Base-by-base conservation (phyloP, 1,284 basidiomycete genomes). In the Tetrapyrgos nigripes region DNA sequence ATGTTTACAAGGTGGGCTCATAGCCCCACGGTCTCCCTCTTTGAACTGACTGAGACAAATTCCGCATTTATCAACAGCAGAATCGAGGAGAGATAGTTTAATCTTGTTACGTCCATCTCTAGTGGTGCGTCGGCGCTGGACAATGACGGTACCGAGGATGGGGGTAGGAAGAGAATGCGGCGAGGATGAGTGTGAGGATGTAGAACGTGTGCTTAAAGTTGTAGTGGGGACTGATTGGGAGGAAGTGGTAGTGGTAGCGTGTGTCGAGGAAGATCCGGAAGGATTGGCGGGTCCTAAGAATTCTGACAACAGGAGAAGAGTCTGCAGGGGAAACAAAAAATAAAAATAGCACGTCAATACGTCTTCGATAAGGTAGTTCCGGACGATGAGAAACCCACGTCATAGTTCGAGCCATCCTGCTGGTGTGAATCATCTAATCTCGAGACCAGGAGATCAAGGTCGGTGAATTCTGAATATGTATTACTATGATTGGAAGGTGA, bases 11-110 rank as follows among this genome's bases (percentile, higher is more conserved):
- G 70, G 73, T 17, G 83, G 83, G 2, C 87, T 81, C 66, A 92
- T 70, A 51, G 84, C 84, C 2, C 84, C 91, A 13, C 80, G 82
- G 59, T 77, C 76, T 5, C 76, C 82, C 13, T 82, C 81, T 68
- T 81, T 86, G 77, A 94, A 96, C 75, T 92, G 91, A 51, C 79
- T 81, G 64, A 92, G 74, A 71, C 94, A 96, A 50, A 94, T 89
- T 26, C 87, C 84, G 68, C 94, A 96, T 66, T 86, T 87, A 63
- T 92, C 87, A 27, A 96, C 92, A 1, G 83, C 70, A 10, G 85
- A 80, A 24, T 90, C 93, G n/a, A 91, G 75, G 28, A 94, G 75
- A 21, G 81, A 80, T 50, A 94, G 73, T 74, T 94, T 95, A 58
- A 93, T 73, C 76, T 93, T 94, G 57, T 89, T 81, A 53, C 89